Base-by-base conservation (phyloP, 768 basidiomycete species). In the Xerocomus brunneocitrinus region DNA sequence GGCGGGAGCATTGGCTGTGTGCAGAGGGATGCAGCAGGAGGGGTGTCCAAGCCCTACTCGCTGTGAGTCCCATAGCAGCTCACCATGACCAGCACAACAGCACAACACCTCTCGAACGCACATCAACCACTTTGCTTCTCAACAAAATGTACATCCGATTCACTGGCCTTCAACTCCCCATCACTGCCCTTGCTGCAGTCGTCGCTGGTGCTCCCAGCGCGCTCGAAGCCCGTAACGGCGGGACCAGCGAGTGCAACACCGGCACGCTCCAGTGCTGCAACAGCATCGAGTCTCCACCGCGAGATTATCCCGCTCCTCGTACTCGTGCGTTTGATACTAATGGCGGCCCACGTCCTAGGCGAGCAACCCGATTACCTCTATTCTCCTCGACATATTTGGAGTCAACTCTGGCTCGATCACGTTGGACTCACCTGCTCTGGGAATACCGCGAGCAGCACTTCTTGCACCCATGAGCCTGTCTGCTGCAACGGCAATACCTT, bases 401-500 rank as follows among this genome's bases (percentile, higher is more conserved):
- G 0, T 49, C 8, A n/a, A 8, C 5, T 3, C 48, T 8, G 48
- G 48, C 8, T 0, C 0, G 4, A 0, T 41, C 8, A 0, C 5
- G 7, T 62, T 8, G 63, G 58, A 12, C 7, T 49, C 0, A 5
- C 8, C 10, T 65, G 63, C 36, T 12, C 14, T 0, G 1, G 36
- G 1, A 47, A 49, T 0, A 1, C 16, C 0, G 63, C 52, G 7
- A 49, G 19, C 1, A 58, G 50, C 9, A 34, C 51, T 1, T 1
- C 16, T 1, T 64, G 63, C 34, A 32, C 39, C 10, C 34, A 52
- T 19, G 47, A 66, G 34, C 19, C 63, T 0, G 58, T 65, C 30
- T 64, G 63, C 24, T 64, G 63, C 48, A 50, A 32, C 3, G 46
- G 36, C 2, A 53, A 64, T 4, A 24, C 12, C 3, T 57, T 42